Base-by-base conservation (phyloP, 2,329 filamentous ascomycete species). In the Fusarium redolens region DNA sequence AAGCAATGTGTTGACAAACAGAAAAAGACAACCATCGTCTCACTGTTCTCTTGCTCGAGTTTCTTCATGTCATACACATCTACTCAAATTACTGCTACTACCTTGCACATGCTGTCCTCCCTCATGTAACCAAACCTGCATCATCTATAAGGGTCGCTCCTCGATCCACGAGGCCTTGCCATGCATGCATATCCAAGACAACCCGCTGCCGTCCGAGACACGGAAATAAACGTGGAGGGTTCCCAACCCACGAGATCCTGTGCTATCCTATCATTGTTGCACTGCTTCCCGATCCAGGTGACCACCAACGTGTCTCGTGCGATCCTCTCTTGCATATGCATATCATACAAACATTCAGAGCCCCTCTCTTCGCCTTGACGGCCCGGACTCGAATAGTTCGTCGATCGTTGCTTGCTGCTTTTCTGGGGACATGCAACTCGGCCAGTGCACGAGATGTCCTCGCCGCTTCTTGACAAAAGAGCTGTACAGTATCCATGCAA, bases 401-500 rank as follows among this genome's bases (percentile, higher is more conserved):
- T 78, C 76, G 22, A 77, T 70, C 41, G 74, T 66, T 51, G 55
- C 63, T 40, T 77, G 74, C 35, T 74, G 62, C 61, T 78, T 78
- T 50, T 78, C 76, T 12, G 71, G 61, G 18, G 76, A 76, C 18
- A 78, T 75, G 69, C 76, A 78, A 28, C 68, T 64, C 15, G 76
- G 76, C 69, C 75, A 71, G 68, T 82, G 80, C 33, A 82, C 76
- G 48, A 82, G 74, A 68, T 82, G 81, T 5, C 81, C 80, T 31
- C 81, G 73, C 22, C 78, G 73, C 38, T 69, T 65, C 25, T 75
- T 76, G 14, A 82, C 80, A 57, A 81, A 82, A 17, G 66, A 61
- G 14, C 78, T 70, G 54, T 82, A 82, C 55, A 80, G 38, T 13
- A 64, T 68, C 61, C 79, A 78, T 20, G 81, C 78, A 15, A 69